Conservation (phyloP, 2,329 filamentous ascomycete genomes). For the Cordyceps militaris region DNA sequence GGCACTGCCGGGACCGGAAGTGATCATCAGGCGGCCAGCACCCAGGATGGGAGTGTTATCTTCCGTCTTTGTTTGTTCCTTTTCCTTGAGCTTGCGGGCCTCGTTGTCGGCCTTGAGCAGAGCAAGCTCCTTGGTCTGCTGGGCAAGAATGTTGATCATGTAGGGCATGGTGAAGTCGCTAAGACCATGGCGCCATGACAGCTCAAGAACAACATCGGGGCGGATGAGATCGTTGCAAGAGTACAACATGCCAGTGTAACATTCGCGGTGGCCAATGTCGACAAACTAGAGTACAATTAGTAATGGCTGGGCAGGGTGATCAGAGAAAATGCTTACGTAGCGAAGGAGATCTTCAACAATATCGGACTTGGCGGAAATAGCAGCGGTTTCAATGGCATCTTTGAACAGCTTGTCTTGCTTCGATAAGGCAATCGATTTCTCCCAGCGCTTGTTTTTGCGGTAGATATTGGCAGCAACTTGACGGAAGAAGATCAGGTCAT, state of each 20-base stretch:
- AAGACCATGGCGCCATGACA: conserved; percentile 93
- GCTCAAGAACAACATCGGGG: conserved; percentile 85
- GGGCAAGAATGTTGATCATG: conserved; percentile 96
- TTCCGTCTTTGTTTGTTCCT: conserved; percentile 71
- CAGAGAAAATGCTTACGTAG: conserved; percentile 65
- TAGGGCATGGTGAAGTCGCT: conserved; percentile 99
- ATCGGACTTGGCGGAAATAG: conserved; percentile 81
- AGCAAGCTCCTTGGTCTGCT: conserved; percentile 82
- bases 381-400: conserved; percentile 96
- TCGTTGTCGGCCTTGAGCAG: conserved; percentile 92
- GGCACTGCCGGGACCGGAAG: conserved; percentile 65
- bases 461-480: conserved; percentile 98
- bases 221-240: conserved; percentile 96
- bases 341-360: conserved; percentile 92
- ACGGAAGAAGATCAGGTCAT: conserved; percentile 97
- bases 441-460: conserved; percentile 99
- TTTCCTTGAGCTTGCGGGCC: conserved; percentile 74
- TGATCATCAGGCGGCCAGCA: conserved; percentile 86
- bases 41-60: conserved; percentile 92
- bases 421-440: conserved; percentile 94
- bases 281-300: conserved; percentile 66
- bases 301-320: not conserved
- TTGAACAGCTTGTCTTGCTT: conserved; percentile 99
- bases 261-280: conserved; percentile 97
- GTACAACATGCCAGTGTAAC: conserved; percentile 99